Conservation (phyloP, 305 asterid species). For the Salvia sclarea region DNA sequence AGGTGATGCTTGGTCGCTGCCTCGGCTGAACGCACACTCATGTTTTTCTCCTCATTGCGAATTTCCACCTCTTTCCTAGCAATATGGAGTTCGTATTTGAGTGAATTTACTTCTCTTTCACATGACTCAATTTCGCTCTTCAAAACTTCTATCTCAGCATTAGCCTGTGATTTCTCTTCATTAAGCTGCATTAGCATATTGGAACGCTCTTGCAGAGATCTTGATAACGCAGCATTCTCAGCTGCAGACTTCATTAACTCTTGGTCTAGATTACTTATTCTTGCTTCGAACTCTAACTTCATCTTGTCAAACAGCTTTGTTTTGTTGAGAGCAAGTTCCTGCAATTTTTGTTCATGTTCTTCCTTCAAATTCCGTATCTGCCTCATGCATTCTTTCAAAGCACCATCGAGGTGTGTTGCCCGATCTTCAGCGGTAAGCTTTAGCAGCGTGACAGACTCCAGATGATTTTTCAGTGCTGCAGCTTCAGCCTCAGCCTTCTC, state of each 20-base stretch:
- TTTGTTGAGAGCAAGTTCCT: slow-evolving; percentile 66
- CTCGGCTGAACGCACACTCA: slow-evolving; percentile 95
- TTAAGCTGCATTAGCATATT: slow-evolving; percentile 76
- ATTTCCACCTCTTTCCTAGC: slow-evolving; percentile 84
- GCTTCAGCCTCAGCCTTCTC: slow-evolving; percentile 98
- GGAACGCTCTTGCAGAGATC: slow-evolving; percentile 92
- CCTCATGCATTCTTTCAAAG: slow-evolving; percentile 94
- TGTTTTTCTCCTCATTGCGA: slow-evolving; percentile 90
- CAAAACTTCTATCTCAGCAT: slow-evolving; percentile 71
- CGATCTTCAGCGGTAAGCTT: slow-evolving; percentile 94
- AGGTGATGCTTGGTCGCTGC: slow-evolving; percentile 87
- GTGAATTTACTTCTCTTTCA: slow-evolving; percentile 75
- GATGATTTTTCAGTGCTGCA: slow-evolving; percentile 72
- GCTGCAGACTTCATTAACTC: slow-evolving; percentile 73
- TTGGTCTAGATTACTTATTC: slow-evolving; percentile 63
- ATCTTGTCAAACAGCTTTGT: slow-evolving; percentile 73
- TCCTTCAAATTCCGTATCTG: slow-evolving; percentile 87
- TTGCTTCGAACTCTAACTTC: slow-evolving; percentile 74
- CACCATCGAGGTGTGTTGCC: slow-evolving; percentile 86
- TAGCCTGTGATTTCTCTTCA: slow-evolving; percentile 81
- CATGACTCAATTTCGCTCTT: slow-evolving; percentile 68
- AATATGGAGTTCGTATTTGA: slow-evolving; percentile 77
- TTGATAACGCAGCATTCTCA: slow-evolving; percentile 76
- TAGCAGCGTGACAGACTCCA: slow-evolving; percentile 87
- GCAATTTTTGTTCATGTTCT: slow-evolving; percentile 76